Base-by-base conservation (phyloP, 129 eudicot species). In the carrot (Daucus carota) region DNA sequence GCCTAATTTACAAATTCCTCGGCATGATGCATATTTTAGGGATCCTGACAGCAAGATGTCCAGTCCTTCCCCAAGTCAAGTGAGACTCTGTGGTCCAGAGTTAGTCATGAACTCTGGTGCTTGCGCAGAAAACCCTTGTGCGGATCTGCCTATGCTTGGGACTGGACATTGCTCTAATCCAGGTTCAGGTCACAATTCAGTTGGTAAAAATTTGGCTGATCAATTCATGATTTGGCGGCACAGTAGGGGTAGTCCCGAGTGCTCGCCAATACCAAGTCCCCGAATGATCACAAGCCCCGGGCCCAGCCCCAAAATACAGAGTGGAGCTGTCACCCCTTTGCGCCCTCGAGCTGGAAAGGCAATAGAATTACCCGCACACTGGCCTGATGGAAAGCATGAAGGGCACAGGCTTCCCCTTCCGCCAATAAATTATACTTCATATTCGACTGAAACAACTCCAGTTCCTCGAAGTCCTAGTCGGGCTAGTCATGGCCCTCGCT, bases 221-320 rank as follows among this genome's bases (percentile, higher is more conserved):
- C 85, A 83, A 18, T 29, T n/a, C n/a, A n/a, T 77, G 48, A 50
- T 80, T 59, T 75, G 81, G 88, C 90, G 77, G 45, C 84, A 75
- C 17, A 80, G 85, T 43, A 84, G 90, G 83, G 77, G 85, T 32
- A 88, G 93, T 79, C 88, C 87, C 0, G 87, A 86, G 78, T 88
- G 82, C 75, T 88, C 93, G 43, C 93, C 93, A 18, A 62, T 84
- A 73, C 87, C 85, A 3, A 88, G 90, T 62, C 90, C 90, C 48
- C 80, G 81, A 81, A 77, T 88, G 88, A 80, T n/a, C n/a, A n/a
- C 90, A n/a, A 88, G 93, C 72, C 90, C 92, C 3, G 89, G 89
- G 40, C 87, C 87, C 38, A 75, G 90, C 75, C 84, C 90, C 22
- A 84, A 83, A 75, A 80, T 79, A 57, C 87, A 86, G 41, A 84